phyloP scores from a whole-genome alignment of 257 asterid species.

The Nicotiana paniculata region DNA sequence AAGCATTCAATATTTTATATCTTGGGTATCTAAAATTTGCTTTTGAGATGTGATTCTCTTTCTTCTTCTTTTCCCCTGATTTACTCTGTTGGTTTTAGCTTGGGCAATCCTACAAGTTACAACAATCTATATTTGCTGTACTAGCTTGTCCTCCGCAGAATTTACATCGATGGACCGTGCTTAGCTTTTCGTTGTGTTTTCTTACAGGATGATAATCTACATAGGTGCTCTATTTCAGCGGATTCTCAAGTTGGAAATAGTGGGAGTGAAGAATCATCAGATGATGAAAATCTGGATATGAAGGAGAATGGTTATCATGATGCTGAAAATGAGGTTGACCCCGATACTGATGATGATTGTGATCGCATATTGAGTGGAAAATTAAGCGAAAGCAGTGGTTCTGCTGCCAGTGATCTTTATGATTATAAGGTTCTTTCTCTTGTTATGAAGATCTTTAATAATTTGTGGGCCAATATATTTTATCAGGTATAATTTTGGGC shows the following conservation, averaged over 20 bases:
- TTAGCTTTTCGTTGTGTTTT: conserved; percentile 12
- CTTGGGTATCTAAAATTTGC: neutral
- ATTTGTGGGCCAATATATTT: too few relatives aligned
- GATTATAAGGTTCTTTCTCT: conserved; percentile 63
- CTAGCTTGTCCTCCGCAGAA: neutral
- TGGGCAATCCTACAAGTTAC: neutral
- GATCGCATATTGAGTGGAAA: conserved; percentile 83
- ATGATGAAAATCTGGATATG: conserved; percentile 52
- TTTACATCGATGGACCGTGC: neutral
- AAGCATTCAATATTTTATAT: neutral
- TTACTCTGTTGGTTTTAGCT: neutral
- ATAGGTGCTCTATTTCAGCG: conserved; percentile 74
- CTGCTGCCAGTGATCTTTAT: conserved; percentile 82
- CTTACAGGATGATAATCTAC: conserved; percentile 64
- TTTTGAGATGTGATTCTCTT: neutral
- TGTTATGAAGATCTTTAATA: neutral
- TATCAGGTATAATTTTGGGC: too few relatives aligned
- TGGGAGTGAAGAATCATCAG: conserved; percentile 72
- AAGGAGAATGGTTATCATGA: conserved; percentile 79
- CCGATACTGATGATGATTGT: conserved; percentile 60
- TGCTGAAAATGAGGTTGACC: conserved; percentile 81
- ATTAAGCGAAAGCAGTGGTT: conserved; percentile 86
- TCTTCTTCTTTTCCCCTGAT: neutral
- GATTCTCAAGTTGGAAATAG: conserved; percentile 70
- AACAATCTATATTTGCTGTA: neutral